phyloP scores from a whole-genome alignment of 1,284 basidiomycete species.

The Lignosus rhinocerotis region DNA sequence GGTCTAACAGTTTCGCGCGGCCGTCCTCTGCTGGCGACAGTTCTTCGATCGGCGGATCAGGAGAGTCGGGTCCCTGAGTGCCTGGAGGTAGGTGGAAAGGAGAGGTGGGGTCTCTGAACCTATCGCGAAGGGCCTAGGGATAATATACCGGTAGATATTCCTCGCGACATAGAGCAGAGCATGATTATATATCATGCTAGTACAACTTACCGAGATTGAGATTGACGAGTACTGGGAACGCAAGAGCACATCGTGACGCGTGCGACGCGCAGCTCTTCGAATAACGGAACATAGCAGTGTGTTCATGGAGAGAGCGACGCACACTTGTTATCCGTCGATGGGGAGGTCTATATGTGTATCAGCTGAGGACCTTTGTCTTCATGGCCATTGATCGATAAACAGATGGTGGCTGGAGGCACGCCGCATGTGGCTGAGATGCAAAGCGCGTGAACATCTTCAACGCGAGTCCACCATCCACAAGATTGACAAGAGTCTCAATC shows the following conservation, averaged over 20 bases:
- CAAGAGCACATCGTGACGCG: not conserved
- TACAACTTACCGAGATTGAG: constrained; percentile 12
- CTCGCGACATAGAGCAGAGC: not conserved
- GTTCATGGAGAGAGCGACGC: not conserved
- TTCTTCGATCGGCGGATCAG: constrained; percentile 40
- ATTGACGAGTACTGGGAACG: constrained; percentile 4
- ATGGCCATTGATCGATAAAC: not conserved
- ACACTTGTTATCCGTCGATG: not conserved
- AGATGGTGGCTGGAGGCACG: not conserved
- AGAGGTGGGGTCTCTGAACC: constrained; percentile 65
- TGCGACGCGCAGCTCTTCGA: not conserved
- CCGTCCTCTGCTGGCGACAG: constrained; percentile 38
- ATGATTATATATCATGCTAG: no score
- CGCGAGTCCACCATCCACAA: not conserved
- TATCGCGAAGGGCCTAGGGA: constrained; percentile 47
- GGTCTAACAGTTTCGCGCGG: constrained; percentile 41
- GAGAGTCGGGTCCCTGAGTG: constrained; percentile 57
- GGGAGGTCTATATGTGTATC: not conserved
- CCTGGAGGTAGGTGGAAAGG: constrained; percentile 67
- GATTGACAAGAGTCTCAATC: not conserved
- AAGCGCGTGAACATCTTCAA: not conserved
- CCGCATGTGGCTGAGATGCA: not conserved
- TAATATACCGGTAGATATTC: not conserved
- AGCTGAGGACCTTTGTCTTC: not conserved
- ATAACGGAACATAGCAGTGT: not conserved